These are phyloP conservation scores for Quercus gilva DNA, from an alignment of 306 rosid genomes.

Conservation along the genomic window DNA sequence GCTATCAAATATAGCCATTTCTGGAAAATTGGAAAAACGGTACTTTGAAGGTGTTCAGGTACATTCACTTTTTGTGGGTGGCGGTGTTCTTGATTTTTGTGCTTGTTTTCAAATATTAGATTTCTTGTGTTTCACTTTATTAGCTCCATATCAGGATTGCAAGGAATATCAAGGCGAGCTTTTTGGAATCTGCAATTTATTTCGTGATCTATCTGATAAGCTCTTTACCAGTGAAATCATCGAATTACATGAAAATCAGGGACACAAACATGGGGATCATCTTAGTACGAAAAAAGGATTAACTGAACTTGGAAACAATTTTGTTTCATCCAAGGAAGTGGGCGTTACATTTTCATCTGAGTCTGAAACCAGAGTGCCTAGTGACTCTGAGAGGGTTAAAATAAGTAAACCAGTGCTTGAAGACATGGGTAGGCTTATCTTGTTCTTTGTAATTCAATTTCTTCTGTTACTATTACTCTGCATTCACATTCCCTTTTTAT, in stretches of 20 bases:
- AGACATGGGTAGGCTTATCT: constrained; percentile 59
- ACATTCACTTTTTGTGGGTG: constrained; percentile 18
- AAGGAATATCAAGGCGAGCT: constrained; percentile 95
- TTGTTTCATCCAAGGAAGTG: constrained; percentile 34
- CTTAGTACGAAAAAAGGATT: constrained; percentile 20
- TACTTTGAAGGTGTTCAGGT: constrained; percentile 99
- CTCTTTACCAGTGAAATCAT: constrained; percentile 81
- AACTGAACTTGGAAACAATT: constrained; percentile 19
- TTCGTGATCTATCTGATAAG: constrained; percentile 82
- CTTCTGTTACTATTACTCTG: background rate
- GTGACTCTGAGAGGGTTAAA: constrained; percentile 27
- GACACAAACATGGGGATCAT: constrained; percentile 15
- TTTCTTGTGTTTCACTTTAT: background rate
- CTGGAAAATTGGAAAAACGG: constrained; percentile 92
- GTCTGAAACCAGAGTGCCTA: constrained; percentile 34
- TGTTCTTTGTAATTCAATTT: constrained; percentile 3
- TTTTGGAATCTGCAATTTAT: constrained; percentile 88
- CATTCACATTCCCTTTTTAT: background rate
- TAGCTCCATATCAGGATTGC: constrained; percentile 58
- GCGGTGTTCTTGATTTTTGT: background rate
- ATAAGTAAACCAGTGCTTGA: constrained; percentile 50
- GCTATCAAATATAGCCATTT: constrained; percentile 84
- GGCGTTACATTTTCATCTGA: constrained; percentile 18
- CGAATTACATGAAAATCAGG: constrained; percentile 51
- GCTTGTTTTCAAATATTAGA: constrained; percentile 6